phyloP scores from a whole-genome alignment of 2,329 filamentous ascomycete genomes.

The Neofusicoccum umdonicola region DNA sequence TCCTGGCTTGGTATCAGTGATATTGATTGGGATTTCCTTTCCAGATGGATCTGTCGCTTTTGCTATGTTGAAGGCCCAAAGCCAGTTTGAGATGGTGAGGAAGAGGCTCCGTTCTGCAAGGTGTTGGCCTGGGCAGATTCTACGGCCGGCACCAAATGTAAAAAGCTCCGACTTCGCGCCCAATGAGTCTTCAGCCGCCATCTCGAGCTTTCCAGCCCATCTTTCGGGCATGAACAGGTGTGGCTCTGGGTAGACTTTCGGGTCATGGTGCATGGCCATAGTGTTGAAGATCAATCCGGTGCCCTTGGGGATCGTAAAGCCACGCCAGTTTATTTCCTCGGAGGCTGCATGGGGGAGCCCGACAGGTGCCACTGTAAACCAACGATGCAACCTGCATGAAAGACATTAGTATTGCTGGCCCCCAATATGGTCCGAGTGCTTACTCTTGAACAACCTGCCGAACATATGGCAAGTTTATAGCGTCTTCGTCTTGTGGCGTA shows the following conservation, averaged over 20 bases:
- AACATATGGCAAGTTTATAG: conserved; percentile 7
- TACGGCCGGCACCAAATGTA: conserved; percentile 23
- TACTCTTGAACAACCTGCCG: conserved; percentile 20
- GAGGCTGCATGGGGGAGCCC: not conserved
- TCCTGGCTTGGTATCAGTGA: not conserved
- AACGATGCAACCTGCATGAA: not conserved
- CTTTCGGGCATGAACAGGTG: conserved; percentile 37
- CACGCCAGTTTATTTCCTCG: conserved; percentile 21
- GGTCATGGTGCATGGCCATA: conserved; percentile 32
- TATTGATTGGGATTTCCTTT: not conserved
- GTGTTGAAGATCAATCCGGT: conserved; percentile 39
- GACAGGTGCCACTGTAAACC: not conserved
- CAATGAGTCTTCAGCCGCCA: not conserved
- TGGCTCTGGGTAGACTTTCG: conserved; percentile 22
- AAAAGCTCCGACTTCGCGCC: not conserved
- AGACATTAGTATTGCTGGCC: not conserved
- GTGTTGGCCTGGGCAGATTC: conserved; percentile 33
- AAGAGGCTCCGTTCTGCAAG: conserved; percentile 25
- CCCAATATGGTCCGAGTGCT: not conserved
- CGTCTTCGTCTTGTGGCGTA: conserved; percentile 19
- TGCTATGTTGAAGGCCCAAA: not conserved
- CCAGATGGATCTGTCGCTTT: not conserved
- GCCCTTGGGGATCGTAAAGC: conserved; percentile 35
- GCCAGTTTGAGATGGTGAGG: not conserved
- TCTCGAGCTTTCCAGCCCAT: conserved; percentile 17